Conservation (phyloP, 148 eudicot genomes). For the Euryodendron excelsum region DNA sequence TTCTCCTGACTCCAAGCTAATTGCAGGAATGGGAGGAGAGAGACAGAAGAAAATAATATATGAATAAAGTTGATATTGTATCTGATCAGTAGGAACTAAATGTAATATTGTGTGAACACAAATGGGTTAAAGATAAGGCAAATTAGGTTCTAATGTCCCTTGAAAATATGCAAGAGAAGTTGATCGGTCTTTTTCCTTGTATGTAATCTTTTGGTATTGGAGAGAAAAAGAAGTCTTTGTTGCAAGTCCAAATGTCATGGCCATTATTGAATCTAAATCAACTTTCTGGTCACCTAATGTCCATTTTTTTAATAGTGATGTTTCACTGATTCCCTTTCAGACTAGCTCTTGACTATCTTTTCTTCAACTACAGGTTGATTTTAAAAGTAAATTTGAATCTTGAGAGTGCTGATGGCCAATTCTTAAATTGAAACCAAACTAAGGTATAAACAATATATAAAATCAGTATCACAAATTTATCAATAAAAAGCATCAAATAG, state of each 20-base stretch:
- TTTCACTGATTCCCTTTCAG: not conserved
- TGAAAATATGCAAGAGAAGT: not conserved
- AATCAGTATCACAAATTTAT: too few species aligned
- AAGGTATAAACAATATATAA: too few species aligned
- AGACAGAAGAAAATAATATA: not conserved
- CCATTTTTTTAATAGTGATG: not conserved
- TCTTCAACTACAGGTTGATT: not conserved
- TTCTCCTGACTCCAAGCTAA: slow-evolving; percentile 23
- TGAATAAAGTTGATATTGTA: slow-evolving; percentile 9
- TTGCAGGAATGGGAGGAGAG: slow-evolving; percentile 12
- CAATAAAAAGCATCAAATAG: too few species aligned
- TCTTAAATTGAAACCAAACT: too few species aligned
- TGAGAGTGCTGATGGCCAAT: too few species aligned
- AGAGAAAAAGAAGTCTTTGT: slow-evolving; percentile 8
- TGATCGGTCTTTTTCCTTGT: slow-evolving; percentile 5
- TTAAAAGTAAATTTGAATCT: too few species aligned
- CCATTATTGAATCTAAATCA: not conserved
- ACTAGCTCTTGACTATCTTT: not conserved
- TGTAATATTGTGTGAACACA: not conserved
- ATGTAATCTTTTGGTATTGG: not conserved
- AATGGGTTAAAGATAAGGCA: not conserved
- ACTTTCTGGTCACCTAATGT: slow-evolving; percentile 14
- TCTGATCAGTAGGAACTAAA: not conserved
- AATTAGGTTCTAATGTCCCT: slow-evolving; percentile 6
- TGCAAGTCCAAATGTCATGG: slow-evolving; percentile 1